Evolutionary conservation across 2,329 filamentous ascomycete genomes (phyloP), one percentile per base, ranked within the genome.

Genomic region (Volutella citrinella): DNA sequence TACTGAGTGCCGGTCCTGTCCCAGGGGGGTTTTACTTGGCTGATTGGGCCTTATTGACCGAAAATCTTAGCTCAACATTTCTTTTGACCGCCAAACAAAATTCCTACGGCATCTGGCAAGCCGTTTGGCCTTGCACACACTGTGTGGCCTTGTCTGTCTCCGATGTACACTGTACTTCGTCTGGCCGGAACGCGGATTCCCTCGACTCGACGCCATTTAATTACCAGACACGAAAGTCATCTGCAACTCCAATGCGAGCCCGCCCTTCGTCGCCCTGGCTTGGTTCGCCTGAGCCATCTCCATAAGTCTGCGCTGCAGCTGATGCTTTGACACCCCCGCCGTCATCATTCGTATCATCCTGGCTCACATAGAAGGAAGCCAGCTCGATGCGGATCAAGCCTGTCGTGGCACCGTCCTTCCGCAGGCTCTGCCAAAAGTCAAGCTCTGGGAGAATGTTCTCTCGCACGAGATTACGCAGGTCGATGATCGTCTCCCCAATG

Each of bases 141-240:
- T 38, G 21, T 30, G 26, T 27, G 17, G 35, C 33, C 35, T 18
- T 36, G 31, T 25, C 30, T 34, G 27, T 34, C 27, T 27, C 28
- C 22, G 23, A 23, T 24, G 18, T 21, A 19, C 12, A 10, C 31
- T 13, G 19, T 25, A 28, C 24, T 13, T 20, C 23, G 19, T 14
- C 17, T 28, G 13, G 6, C 15, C n/a, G 31, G 20, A 30, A 35
- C 31, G 23, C 29, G 19, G 26, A 20, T 27, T 16, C 6, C 15
- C 18, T 26, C 30, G 25, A 22, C 29, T 38, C 36, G n/a, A n/a
- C n/a, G n/a, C n/a, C n/a, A n/a, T n/a, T n/a, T n/a, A n/a, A n/a
- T n/a, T n/a, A 53, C 50, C 49, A 53, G 23, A 53, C 50, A 23
- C 36, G 44, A 36, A 53, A 53, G 34, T 53, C 46, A 50, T 41